phyloP scores from a whole-genome alignment of 768 basidiomycete species.

The Boletus sensibilis region DNA sequence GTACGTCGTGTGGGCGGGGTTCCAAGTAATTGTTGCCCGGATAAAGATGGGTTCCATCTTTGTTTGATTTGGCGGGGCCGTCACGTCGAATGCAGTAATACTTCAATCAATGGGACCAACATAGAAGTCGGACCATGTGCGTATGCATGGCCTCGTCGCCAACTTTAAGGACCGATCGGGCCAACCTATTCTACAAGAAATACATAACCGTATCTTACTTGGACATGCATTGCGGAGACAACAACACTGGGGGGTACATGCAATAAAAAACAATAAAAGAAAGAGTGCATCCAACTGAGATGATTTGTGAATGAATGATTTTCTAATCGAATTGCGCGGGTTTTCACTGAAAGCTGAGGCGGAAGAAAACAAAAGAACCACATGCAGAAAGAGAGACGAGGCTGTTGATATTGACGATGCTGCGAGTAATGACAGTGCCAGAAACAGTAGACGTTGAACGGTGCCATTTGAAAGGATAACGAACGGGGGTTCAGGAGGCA shows the following conservation, averaged over 20 bases:
- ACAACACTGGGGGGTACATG: constrained; percentile 17
- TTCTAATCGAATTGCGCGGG: constrained; percentile 6
- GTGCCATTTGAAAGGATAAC: not conserved
- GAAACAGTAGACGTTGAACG: constrained; percentile 2
- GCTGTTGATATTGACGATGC: constrained; percentile 2
- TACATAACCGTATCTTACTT: constrained; percentile 14
- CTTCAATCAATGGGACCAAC: not conserved
- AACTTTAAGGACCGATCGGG: not conserved
- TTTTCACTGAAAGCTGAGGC: not conserved
- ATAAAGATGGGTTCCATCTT: not conserved
- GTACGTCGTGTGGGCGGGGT: no score
- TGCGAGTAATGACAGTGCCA: constrained; percentile 5
- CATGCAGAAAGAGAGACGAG: constrained; percentile 1
- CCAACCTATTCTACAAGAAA: constrained; percentile 19
- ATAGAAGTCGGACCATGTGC: constrained; percentile 2
- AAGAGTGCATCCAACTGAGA: constrained; percentile 16
- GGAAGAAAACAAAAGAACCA: constrained; percentile 7
- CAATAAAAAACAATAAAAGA: constrained; percentile 14
- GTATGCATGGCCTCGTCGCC: not conserved
- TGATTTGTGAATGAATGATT: constrained; percentile 13
- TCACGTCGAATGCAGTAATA: not conserved
- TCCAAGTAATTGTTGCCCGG: no score
- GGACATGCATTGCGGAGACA: not conserved
- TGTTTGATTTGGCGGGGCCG: not conserved
- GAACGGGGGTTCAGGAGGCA: not conserved